Percentiles rank a stretch among this genome's conserved stretches.
These are phyloP conservation scores for Cadophora malorum DNA, from an alignment of 2,329 filamentous ascomycete genomes.

Conservation along the genomic window DNA sequence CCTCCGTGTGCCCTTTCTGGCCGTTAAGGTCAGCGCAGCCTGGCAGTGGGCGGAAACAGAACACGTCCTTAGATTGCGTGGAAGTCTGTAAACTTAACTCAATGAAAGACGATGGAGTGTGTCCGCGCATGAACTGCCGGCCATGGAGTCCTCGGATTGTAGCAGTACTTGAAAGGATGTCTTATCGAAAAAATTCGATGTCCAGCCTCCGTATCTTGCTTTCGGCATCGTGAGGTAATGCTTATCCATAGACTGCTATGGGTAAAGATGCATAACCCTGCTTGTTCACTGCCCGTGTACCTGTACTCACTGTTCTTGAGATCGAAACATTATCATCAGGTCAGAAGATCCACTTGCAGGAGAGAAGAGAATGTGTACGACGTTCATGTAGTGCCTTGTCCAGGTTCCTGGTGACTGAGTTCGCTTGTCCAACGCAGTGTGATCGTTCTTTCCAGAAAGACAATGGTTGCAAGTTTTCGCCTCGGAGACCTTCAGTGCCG, in stretches of 20 bases:
- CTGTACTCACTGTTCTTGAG: background rate
- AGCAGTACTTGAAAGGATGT: background rate
- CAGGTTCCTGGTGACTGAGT: background rate
- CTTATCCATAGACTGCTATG: conserved; percentile 2
- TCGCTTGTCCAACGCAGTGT: conserved; percentile 19
- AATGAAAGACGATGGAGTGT: background rate
- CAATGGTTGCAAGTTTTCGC: conserved; percentile 2
- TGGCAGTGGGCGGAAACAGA: background rate
- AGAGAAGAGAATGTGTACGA: conserved; percentile 9
- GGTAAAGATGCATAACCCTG: background rate
- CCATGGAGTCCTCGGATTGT: background rate
- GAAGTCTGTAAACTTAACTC: background rate
- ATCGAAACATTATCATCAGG: conserved; percentile 13
- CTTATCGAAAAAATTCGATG: background rate
- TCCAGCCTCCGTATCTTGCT: conserved; percentile 4
- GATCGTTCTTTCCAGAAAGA: background rate
- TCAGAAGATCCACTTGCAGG: conserved; percentile 22
- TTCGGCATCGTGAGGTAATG: background rate
- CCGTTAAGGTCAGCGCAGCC: conserved; percentile 8
- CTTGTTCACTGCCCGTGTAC: background rate
- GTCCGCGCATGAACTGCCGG: background rate
- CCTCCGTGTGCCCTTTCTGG: background rate
- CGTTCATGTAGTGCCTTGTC: conserved; percentile 7
- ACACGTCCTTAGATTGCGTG: background rate
- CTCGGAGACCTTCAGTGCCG: conserved; percentile 12